Evolutionary conservation across 345 rosid genomes (phyloP).

Genomic region (Eucalyptus paniculata): DNA sequence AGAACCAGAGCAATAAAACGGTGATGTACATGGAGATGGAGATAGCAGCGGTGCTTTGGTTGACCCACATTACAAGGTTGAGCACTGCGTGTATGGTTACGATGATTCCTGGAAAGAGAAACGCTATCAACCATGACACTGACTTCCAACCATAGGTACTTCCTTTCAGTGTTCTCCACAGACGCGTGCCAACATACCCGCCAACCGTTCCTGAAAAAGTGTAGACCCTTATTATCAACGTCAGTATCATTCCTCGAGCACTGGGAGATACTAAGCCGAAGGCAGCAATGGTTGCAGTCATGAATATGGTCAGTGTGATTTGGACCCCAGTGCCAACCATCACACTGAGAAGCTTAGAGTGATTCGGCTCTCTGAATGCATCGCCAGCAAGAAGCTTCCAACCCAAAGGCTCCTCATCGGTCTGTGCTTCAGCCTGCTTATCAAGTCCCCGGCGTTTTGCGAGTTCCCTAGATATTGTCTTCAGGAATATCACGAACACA

Average conservation of each 20-base stretch:
- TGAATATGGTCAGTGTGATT: not conserved
- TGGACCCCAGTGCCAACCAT: not conserved
- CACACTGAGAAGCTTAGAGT: not conserved
- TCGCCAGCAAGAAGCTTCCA: not conserved
- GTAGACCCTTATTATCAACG: not conserved
- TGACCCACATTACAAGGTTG: not conserved
- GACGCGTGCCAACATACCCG: not conserved
- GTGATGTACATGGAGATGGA: not conserved
- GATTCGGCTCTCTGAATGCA: not conserved
- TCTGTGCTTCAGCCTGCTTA: conserved; percentile 67
- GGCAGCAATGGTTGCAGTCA: not conserved
- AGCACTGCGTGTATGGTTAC: not conserved
- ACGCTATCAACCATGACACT: not conserved
- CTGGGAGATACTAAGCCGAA: not conserved
- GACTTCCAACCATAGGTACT: not conserved
- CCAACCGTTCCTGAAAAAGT: not conserved
- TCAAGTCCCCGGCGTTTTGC: conserved; percentile 41
- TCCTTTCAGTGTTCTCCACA: not conserved
- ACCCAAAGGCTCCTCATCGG: conserved; percentile 60
- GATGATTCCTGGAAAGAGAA: not conserved
- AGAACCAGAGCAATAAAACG: not conserved
- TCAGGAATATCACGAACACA: not conserved
- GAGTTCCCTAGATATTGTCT: not conserved
- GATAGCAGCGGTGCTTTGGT: not conserved
- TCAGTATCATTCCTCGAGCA: not conserved